Percentiles rank a stretch among this genome's conserved stretches.
These are phyloP conservation scores for Rhipidocladum racemiflorum DNA, from an alignment of 176 grass and related monocot genomes.

Conservation along the genomic window DNA sequence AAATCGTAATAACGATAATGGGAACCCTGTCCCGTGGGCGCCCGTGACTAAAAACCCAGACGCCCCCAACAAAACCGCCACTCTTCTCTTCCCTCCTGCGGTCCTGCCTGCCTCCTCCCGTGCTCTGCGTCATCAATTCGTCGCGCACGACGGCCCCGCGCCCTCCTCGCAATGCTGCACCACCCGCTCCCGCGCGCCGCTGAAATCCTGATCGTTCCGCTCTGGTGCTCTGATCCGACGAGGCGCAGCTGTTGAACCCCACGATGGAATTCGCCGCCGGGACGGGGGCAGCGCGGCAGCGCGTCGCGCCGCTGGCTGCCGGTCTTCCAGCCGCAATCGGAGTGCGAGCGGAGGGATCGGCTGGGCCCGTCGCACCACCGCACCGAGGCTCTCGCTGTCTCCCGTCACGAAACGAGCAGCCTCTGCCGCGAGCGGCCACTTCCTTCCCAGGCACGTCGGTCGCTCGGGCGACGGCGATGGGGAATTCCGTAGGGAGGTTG, in stretches of 20 bases:
- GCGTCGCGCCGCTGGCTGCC: background rate
- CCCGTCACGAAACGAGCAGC: constrained; percentile 7
- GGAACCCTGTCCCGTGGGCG: too few relatives aligned
- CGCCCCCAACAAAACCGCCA: background rate
- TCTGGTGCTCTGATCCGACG: background rate
- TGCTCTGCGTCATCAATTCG: background rate
- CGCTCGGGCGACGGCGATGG: constrained; percentile 12
- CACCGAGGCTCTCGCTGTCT: constrained; percentile 4
- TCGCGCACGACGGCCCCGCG: background rate
- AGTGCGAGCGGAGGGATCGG: background rate
- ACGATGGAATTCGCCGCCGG: constrained; percentile 5
- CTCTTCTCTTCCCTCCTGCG: background rate
- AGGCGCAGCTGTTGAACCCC: background rate
- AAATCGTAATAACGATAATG: too few relatives aligned
- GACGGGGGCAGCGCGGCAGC: constrained; percentile 34
- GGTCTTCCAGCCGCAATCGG: background rate
- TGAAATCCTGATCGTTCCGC: background rate
- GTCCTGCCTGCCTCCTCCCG: background rate
- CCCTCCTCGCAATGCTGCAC: background rate
- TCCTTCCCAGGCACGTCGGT: constrained; percentile 40
- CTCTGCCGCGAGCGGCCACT: constrained; percentile 25
- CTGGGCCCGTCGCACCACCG: background rate
- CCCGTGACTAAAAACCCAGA: background rate
- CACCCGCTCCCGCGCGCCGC: background rate
- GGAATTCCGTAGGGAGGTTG: constrained; percentile 30